Base-by-base conservation (phyloP, 2,329 filamentous ascomycete genomes). In the Coniochaeta pulveracea region DNA sequence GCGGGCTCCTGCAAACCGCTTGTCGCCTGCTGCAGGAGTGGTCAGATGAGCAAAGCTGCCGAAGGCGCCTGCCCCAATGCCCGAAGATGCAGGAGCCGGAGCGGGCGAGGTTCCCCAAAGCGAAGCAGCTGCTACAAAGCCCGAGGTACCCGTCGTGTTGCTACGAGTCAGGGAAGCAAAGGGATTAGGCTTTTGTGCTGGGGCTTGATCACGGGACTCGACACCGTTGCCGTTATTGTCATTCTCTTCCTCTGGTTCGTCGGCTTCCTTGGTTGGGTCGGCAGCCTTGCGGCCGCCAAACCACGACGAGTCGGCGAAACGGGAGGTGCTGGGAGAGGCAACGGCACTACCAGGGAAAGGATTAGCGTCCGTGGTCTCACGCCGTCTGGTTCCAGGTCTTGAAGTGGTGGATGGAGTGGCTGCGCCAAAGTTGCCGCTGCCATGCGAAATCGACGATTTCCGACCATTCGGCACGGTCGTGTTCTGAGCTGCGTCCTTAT, bases 41-140 rank as follows among this genome's bases (percentile, higher is more conserved):
- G 72, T 56, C 34, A 93, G 56, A n/a, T n/a, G n/a, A n/a, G 82
- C 79, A 55, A 96, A 96, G 47, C 78, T 91, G 9, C 89, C 89
- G 57, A 98, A 98, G 15, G 79, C 79, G 21, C 89, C 86, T 66
- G 88, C 82, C 2, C 77, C 74, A 6, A 78, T 70, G 45, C 83
- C 75, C 10, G 74, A 70, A 26, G 78, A 69, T 32, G 64, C 66
- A 35, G 73, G 72, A 15, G 73, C 67, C 10, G 72, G 67, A 19
- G 69, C 58, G 15, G 68, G 47, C 6, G 56, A 44, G 12, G 54
- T 43, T 17, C 58, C 59, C 64, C 66, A 70, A 2, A 64, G 55
- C 9, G 64, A 63, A n/a, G 55, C 35, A 26, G 50, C 48, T 10
- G 52, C 47, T 15, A 60, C 61, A 41, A 70, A 63, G 4, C 52